A percentile compares a stretch with the other conserved stretches of the same genome.
Evolutionary conservation across 495 filamentous ascomycete genomes (phyloP).

Genomic region (Trichoderma erinaceum): DNA sequence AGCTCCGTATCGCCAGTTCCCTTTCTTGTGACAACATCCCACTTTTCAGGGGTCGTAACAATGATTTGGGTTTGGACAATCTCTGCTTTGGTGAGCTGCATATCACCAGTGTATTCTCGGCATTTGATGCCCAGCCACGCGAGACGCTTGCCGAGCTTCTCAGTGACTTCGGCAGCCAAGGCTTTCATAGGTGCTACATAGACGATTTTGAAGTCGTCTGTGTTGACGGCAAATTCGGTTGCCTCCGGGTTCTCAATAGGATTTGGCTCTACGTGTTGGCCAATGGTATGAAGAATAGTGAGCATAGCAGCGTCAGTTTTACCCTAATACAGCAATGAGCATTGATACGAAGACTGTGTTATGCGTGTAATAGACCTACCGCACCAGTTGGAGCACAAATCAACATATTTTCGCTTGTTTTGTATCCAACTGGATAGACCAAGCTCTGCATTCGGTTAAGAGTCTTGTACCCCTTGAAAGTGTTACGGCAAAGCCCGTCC

Average conservation of each 20-base stretch:
- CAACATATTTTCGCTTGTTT: constrained; percentile 95
- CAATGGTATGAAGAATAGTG: constrained; percentile 80
- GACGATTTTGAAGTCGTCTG: constrained; percentile 93
- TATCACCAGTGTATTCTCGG: constrained; percentile 92
- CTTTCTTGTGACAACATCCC: constrained; percentile 96
- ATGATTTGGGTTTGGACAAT: constrained; percentile 95
- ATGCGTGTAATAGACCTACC: constrained; percentile 30
- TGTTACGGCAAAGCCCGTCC: constrained; percentile 84
- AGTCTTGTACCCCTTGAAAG: constrained; percentile 88
- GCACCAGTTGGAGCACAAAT: constrained; percentile 98
- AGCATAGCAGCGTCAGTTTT: constrained; percentile 99
- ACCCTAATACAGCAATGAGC: constrained; percentile 38
- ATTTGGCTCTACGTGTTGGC: constrained; percentile 74
- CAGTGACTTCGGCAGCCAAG: constrained; percentile 89
- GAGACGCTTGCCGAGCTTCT: constrained; percentile 89
- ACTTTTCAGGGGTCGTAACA: constrained; percentile 98
- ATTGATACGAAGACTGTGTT: neutral
- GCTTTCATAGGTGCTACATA: constrained; percentile 99
- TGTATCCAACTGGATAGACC: constrained; percentile 92
- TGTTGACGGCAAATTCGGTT: constrained; percentile 67
- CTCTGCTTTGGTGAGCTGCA: constrained; percentile 96
- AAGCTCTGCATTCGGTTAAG: constrained; percentile 98
- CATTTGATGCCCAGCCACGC: constrained; percentile 86
- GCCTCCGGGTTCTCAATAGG: constrained; percentile 68
- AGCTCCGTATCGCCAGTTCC: constrained; percentile 95